These are phyloP conservation scores for Phoenix dactylifera DNA, from an alignment of 176 grass and related monocot genomes.

Conservation along the genomic window DNA sequence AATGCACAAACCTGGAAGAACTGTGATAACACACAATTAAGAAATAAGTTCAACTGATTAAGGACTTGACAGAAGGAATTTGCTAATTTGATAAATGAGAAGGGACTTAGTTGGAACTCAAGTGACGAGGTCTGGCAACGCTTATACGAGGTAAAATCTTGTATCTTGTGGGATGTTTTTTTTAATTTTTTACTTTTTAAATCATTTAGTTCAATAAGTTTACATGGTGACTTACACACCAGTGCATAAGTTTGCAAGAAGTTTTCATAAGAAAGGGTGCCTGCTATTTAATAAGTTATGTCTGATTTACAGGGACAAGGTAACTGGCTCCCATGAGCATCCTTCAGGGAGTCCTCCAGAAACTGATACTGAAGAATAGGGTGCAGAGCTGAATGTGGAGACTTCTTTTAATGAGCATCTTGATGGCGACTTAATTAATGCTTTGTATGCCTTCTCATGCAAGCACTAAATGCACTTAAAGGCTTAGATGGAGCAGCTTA, in stretches of 20 bases:
- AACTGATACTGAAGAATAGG: background rate
- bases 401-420: background rate
- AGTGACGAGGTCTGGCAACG: conserved; percentile 6
- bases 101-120: background rate
- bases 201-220: background rate
- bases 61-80: conserved; percentile 8
- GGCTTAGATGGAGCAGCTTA: conserved; percentile 6
- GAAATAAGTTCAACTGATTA: conserved; percentile 14
- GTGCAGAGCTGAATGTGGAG: background rate
- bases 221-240: background rate
- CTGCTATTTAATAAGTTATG: conserved; percentile 10
- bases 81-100: conserved; percentile 7
- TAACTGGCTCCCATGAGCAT: background rate
- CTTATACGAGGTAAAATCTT: conserved; percentile 5
- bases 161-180: too few species aligned
- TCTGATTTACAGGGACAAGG: background rate
- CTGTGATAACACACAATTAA: conserved; percentile 1
- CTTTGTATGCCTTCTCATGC: too few species aligned
- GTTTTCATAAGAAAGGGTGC: conserved; percentile 5
- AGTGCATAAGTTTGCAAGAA: conserved; percentile 4
- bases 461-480: conserved; percentile 3
- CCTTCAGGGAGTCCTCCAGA: background rate
- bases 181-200: background rate
- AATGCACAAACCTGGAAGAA: conserved; percentile 2
- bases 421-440: background rate